phyloP scores from a whole-genome alignment of 2,329 filamentous ascomycete genomes.

The Fusarium neocosmosporiellum region DNA sequence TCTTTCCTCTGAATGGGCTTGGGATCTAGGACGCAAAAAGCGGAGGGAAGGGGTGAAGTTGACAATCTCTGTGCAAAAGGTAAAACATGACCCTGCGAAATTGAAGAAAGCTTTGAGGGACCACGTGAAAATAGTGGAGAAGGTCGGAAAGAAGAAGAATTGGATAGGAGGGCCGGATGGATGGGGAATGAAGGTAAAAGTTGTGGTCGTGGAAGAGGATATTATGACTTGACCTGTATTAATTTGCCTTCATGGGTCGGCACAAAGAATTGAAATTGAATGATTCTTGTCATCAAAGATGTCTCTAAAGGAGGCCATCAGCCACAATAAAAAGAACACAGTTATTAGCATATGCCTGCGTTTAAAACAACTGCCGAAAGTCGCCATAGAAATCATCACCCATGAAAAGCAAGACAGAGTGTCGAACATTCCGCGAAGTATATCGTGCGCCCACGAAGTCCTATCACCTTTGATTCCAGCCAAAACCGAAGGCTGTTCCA shows the following conservation, averaged over 20 bases:
- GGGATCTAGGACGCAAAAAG: slow-evolving; percentile 52
- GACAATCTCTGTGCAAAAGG: slow-evolving; percentile 54
- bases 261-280: background rate
- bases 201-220: slow-evolving; percentile 48
- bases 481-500: too few relatives aligned
- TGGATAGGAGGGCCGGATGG: slow-evolving; percentile 51
- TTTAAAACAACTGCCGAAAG: too few relatives aligned
- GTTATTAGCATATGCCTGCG: too few relatives aligned
- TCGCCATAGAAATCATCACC: too few relatives aligned
- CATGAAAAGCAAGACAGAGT: too few relatives aligned
- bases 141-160: slow-evolving; percentile 70
- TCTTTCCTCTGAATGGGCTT: slow-evolving; percentile 55
- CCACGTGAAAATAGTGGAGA: slow-evolving; percentile 58
- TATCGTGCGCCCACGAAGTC: too few relatives aligned
- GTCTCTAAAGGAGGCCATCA: too few relatives aligned
- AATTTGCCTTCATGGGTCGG: background rate
- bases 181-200: slow-evolving; percentile 53
- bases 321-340: too few relatives aligned
- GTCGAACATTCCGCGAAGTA: too few relatives aligned
- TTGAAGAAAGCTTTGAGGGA: slow-evolving; percentile 55
- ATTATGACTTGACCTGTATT: slow-evolving; percentile 31
- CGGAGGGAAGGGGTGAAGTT: slow-evolving; percentile 57
- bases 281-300: too few relatives aligned
- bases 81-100: slow-evolving; percentile 51
- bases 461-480: too few relatives aligned